phyloP scores from a whole-genome alignment of 225 moss, liverwort and hornwort genomes.

The Marchantia polymorpha region DNA sequence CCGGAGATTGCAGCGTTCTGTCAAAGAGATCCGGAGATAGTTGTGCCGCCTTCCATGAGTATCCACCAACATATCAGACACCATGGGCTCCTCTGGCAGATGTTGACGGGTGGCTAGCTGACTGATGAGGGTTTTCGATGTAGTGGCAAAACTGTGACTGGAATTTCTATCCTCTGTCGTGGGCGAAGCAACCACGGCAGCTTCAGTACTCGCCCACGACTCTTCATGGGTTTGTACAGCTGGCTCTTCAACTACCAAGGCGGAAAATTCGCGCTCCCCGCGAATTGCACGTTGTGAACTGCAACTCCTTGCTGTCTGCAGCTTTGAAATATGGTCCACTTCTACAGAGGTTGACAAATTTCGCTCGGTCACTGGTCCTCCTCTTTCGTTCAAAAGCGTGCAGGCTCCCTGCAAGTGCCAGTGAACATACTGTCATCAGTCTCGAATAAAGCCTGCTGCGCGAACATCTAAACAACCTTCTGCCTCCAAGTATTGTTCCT shows the following conservation, averaged over 20 bases:
- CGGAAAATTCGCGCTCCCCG: slow-evolving; percentile 3
- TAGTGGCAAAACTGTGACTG: slow-evolving; percentile 12
- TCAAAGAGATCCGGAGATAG: slow-evolving; percentile 89
- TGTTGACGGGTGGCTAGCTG: slow-evolving; percentile 10
- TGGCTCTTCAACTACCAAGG: slow-evolving; percentile 19
- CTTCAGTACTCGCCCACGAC: slow-evolving; percentile 13
- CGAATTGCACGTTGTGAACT: background rate
- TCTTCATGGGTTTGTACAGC: background rate
- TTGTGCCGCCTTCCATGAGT: slow-evolving; percentile 84
- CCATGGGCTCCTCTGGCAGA: slow-evolving; percentile 25
- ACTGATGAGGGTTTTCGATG: slow-evolving; percentile 22
- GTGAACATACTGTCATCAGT: background rate
- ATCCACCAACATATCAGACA: slow-evolving; percentile 84
- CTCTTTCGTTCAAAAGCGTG: background rate
- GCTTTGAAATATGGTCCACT: background rate
- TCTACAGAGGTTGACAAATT: background rate
- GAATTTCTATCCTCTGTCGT: slow-evolving; percentile 8
- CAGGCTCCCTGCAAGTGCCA: background rate
- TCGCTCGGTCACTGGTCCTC: too few relatives aligned
- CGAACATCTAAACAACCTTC: background rate
- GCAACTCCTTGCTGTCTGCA: background rate
- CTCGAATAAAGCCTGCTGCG: too few relatives aligned
- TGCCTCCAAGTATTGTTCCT: too few relatives aligned
- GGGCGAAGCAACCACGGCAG: slow-evolving; percentile 17
- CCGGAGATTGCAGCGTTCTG: slow-evolving; percentile 94